These are phyloP conservation scores for Dicorynia guianensis DNA, from an alignment of 306 rosid genomes.

Conservation along the genomic window DNA sequence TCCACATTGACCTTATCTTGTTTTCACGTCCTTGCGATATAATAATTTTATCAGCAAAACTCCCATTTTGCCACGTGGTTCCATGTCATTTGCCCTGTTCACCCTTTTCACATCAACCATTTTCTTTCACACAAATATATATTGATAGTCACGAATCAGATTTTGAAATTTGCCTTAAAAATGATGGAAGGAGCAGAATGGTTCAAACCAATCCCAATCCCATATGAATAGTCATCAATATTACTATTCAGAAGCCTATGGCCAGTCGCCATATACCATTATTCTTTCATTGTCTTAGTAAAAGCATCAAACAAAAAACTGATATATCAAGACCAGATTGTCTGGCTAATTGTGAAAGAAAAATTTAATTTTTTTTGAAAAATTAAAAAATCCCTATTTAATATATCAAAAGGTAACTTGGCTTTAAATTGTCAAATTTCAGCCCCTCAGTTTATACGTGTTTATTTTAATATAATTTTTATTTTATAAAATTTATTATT, in stretches of 20 bases:
- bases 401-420: no score
- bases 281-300: conserved; percentile 36
- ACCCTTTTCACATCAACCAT: conserved; percentile 16
- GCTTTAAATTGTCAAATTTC: conserved; percentile 38
- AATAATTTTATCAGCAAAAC: background rate
- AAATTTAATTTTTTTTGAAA: no score
- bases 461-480: no score
- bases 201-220: conserved; percentile 27
- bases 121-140: background rate
- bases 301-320: background rate
- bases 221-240: conserved; percentile 26
- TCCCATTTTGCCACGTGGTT: conserved; percentile 20
- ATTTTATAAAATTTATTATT: no score
- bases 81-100: conserved; percentile 6
- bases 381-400: no score
- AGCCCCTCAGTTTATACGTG: no score
- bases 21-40: background rate
- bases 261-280: conserved; percentile 17
- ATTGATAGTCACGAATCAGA: background rate
- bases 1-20: conserved; percentile 36
- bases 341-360: no score
- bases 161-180: conserved; percentile 29
- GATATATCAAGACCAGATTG: no score
- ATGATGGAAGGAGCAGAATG: conserved; percentile 22
- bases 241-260: background rate